Percentiles rank a stretch among this genome's conserved stretches.
These are phyloP conservation scores for Mycena maculata DNA, from an alignment of 768 basidiomycete genomes.

Conservation along the genomic window DNA sequence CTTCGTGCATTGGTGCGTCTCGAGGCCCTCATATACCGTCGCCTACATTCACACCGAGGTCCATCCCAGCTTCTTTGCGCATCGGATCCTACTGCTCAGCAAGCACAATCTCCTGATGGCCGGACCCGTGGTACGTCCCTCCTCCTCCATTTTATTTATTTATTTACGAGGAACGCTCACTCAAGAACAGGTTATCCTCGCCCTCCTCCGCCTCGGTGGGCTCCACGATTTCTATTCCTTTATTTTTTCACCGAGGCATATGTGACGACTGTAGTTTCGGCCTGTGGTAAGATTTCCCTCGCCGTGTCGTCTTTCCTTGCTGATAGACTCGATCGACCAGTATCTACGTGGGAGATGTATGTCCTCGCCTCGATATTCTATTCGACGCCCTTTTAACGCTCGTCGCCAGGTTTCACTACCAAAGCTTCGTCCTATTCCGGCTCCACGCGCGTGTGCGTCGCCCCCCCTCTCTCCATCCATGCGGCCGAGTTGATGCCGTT, in stretches of 20 bases:
- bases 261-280: constrained; percentile 14
- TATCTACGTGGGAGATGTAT: constrained; percentile 29
- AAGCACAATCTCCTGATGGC: constrained; percentile 49
- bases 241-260: neutral
- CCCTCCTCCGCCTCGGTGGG: constrained; percentile 45
- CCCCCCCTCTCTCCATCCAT: neutral
- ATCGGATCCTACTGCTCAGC: constrained; percentile 40
- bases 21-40: no score
- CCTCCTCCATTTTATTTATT: neutral
- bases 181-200: constrained; percentile 41
- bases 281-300: constrained; percentile 23
- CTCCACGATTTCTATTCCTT: neutral
- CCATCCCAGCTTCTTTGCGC: constrained; percentile 21
- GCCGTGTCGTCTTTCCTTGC: neutral
- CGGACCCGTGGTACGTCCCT: constrained; percentile 44
- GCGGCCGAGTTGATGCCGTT: neutral
- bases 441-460: constrained; percentile 39
- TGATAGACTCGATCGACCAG: neutral
- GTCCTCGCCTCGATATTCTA: neutral
- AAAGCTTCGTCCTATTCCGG: constrained; percentile 41
- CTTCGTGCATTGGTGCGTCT: constrained; percentile 61
- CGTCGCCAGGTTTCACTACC: constrained; percentile 41
- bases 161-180: neutral
- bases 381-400: neutral
- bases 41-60: no score